Evolutionary conservation across 1,284 basidiomycete genomes (phyloP), one percentile per base, ranked within the genome.

Genomic region (Cystobasidium sp.): DNA sequence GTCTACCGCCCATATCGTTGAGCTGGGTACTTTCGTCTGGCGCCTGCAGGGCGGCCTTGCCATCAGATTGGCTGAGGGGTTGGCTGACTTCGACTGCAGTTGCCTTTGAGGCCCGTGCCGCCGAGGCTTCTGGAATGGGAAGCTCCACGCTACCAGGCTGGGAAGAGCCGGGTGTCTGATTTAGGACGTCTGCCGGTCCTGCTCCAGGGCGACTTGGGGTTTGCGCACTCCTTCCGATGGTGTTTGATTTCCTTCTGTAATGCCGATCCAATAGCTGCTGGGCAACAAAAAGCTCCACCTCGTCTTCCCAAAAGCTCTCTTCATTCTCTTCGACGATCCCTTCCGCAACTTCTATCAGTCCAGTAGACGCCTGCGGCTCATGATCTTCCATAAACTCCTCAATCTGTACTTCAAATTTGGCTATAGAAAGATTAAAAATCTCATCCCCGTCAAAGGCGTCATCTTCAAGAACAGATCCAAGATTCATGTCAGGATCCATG

Each of bases 281-380:
- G 20, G 46, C 64, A 43, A 66, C 16, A 31, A 52, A 53, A 8
- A 52, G 22, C 20, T 66, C 64, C 24, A 37, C 49, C 37, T 66
- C 64, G 46, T 66, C 64, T 7, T 51, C 64, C 64, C 64, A 66
- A 31, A 66, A 66, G 31, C 31, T 51, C 18, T 66, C 64, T 18
- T 52, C 64, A 5, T 39, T 37, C 5, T 66, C 64, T 22, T 66
- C 64, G 6, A 66, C 64, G 51, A 66, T 55, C 7, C 64, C 64
- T 39, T 66, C 51, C 4, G 31, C 20, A 4, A 41, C n/a, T 18
- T 10, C 64, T 5, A 41, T 12, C 20, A 41, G 41, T 7, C 9
- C 18, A 14, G 8, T 47, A 7, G 41, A 8, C 22, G 47, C 39
- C n/a, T 53, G 31, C 24, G 22, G 14, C 24, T 52, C 49, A n/a